Evolutionary conservation across 2,329 filamentous ascomycete species (phyloP), one percentile per base, ranked within the genome.

Genomic region (Calonectria ilicicola): DNA sequence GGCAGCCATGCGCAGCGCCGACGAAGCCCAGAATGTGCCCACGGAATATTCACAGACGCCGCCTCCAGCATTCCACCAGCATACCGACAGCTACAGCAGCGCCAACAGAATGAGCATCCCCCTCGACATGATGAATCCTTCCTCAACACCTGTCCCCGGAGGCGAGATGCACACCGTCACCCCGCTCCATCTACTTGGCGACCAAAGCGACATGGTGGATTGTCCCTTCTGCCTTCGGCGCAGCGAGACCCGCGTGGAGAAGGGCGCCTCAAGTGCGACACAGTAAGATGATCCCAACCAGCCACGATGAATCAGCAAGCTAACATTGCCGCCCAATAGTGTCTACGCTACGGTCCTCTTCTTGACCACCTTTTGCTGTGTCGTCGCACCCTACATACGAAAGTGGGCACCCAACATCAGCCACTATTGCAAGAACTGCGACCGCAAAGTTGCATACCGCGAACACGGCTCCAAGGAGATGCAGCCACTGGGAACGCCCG

Each of bases 171-270:
- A 71, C 7, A 80, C 79, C 4, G 79, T 80, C 4, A 80, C 79
- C 44, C 79, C 79, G 3, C 51, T 80, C 7, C 72, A 80, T 42
- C 72, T 80, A 1, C 70, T 80, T 3, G 74, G 66, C 23, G 74
- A 79, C 12, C 79, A 80, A 32, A 44, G 77, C 14, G 79, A 80
- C 47, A 72, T 58, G 1, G 40, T 80, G 38, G 79, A 80, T 32
- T 80, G 79, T 42, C 79, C 79, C 0, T 80, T 80, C 62, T 80
- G 79, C 21, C 74, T 73, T 15, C 75, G 73, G 1, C 75, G 78
- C 5, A 64, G 70, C 1, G 70, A 74, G 40, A 80, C 79, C 9
- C 62, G 65, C 5, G 77, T 80, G 2, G 72, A 75, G 74, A 77
- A 75, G 2, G 51, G 71, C 3, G 63, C 79, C 1, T 80, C 79